A percentile compares a stretch with the other conserved stretches of the same genome.
phyloP scores from a whole-genome alignment of 495 filamentous ascomycete genomes.

The Hyaloscypha finlandica region DNA sequence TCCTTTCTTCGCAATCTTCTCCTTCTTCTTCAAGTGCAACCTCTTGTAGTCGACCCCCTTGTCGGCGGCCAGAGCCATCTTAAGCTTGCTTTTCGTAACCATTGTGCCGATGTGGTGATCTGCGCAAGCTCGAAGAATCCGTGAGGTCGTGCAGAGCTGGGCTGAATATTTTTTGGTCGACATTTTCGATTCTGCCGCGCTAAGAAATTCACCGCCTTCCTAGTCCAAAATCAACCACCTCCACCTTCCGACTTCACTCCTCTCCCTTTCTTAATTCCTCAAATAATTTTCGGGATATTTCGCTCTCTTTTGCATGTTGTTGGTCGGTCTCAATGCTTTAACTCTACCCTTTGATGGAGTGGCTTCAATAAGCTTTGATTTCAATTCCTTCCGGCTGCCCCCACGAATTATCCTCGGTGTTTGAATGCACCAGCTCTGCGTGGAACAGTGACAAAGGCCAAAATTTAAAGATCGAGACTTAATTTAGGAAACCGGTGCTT shows the following conservation, averaged over 20 bases:
- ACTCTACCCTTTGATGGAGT: too few species aligned
- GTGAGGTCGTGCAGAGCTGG: conserved; percentile 2
- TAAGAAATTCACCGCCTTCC: conserved; percentile 22
- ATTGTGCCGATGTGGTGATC: conserved; percentile 37
- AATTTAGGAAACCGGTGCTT: too few species aligned
- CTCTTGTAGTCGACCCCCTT: conserved; percentile 68
- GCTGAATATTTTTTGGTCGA: conserved; percentile 20
- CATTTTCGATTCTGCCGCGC: conserved; percentile 15
- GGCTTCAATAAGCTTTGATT: too few species aligned
- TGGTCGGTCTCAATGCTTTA: too few species aligned
- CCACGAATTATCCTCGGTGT: too few species aligned
- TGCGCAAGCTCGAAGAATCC: conserved; percentile 10
- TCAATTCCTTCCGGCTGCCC: too few species aligned
- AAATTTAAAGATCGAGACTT: too few species aligned
- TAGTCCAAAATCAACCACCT: not conserved
- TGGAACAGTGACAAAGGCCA: too few species aligned
- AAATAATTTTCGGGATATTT: too few species aligned
- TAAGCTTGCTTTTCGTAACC: conserved; percentile 66
- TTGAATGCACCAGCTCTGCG: too few species aligned
- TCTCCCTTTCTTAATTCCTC: too few species aligned
- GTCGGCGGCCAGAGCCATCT: conserved; percentile 65
- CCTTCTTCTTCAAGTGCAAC: conserved; percentile 58
- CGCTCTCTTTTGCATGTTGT: too few species aligned
- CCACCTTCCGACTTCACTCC: not conserved
- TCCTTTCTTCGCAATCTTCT: conserved; percentile 45